These are phyloP conservation scores for Saposhnikovia divaricata DNA, from an alignment of 129 eudicot species.

Conservation along the genomic window DNA sequence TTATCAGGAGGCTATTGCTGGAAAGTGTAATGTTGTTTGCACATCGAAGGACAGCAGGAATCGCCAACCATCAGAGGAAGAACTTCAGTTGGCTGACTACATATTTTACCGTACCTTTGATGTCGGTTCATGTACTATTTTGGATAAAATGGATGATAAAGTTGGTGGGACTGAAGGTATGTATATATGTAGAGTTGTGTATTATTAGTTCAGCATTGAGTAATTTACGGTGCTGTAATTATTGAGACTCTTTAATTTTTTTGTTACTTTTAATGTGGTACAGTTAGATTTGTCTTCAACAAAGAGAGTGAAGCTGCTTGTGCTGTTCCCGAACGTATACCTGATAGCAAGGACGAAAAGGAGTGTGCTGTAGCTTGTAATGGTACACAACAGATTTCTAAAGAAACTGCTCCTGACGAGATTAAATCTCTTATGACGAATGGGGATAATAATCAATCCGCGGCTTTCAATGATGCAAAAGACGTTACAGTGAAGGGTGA, in stretches of 20 bases:
- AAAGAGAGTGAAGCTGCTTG: slow-evolving; percentile 21
- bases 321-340: slow-evolving; percentile 23
- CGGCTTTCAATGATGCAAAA: slow-evolving; percentile 1
- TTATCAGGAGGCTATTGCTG: slow-evolving; percentile 79
- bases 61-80: slow-evolving; percentile 64
- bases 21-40: slow-evolving; percentile 79
- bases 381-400: slow-evolving; percentile 21
- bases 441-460: slow-evolving; percentile 8
- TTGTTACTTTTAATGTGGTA: slow-evolving; percentile 19
- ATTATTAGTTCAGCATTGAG: background rate
- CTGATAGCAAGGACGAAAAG: slow-evolving; percentile 27
- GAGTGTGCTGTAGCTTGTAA: slow-evolving; percentile 18
- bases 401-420: slow-evolving; percentile 9
- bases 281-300: slow-evolving; percentile 63
- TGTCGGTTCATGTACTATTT: slow-evolving; percentile 45
- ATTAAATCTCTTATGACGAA: slow-evolving; percentile 6
- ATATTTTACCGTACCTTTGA: slow-evolving; percentile 74
- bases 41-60: slow-evolving; percentile 65
- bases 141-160: slow-evolving; percentile 50
- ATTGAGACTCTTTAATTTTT: slow-evolving; percentile 9
- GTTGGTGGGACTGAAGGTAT: slow-evolving; percentile 69
- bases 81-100: slow-evolving; percentile 58
- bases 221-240: slow-evolving; percentile 5
- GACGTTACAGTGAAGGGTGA: background rate
- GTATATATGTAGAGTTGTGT: slow-evolving; percentile 8